Base-by-base conservation (phyloP, 805 yeast species). In the Hanseniaspora clermontiae region DNA sequence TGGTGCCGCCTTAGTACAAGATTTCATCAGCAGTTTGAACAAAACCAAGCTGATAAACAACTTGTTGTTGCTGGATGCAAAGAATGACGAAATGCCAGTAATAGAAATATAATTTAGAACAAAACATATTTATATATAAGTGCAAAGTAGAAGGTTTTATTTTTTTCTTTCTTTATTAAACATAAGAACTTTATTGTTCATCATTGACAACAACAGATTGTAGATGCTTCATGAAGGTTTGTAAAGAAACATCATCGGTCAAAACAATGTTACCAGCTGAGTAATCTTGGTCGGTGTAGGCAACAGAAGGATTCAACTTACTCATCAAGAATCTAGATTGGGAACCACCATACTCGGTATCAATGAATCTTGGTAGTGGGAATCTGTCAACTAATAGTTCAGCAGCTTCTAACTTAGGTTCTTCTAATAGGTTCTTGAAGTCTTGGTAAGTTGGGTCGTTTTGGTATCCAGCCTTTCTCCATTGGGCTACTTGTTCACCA, bases 291-390 rank as follows among this genome's bases (percentile, higher is more conserved):
- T 73, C 75, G 68, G 83, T 81, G 67, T 85, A 84, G 42, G 90
- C 83, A 61, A 86, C 88, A 49, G 96, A 84, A 43, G 98, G 98
- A 70, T 95, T 93, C 70, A 93, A 80, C 72, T 89, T 93, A 32
- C 97, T 87, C 70, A 88, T 82, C 70, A 93, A 77, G 77, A 93
- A 93, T 72, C 99, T 83, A 2, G 97, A 97, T 73, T 93, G 99
- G 15, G 97, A 90, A 57, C 96, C 97, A 64, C 98, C 97, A 64
- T 91, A 97, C 68, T 91, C 97, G 59, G 96, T 88, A 64, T 91
- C 96, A 63, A 93, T 90, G 67, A 91, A 93, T 72, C 98, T 81
- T 49, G 99, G 99, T 66, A 93, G 77, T 64, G 99, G 99, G 81
- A 88, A 91, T 67, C 99, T 80, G 67, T 93, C 97, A 40, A 85